Conservation (phyloP, 805 yeast species). For the Candida gorgasii region DNA sequence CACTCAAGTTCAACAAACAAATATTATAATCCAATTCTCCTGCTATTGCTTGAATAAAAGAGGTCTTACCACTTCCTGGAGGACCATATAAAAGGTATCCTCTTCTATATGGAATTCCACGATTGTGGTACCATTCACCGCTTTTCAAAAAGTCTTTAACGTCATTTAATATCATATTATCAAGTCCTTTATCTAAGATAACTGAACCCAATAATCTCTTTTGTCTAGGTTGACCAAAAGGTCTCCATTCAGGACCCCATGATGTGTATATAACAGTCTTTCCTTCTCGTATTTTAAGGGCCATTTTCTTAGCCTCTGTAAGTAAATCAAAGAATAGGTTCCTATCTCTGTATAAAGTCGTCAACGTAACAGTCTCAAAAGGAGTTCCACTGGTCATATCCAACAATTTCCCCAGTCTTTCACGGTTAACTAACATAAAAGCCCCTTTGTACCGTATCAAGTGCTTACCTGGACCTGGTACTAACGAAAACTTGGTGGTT, state of each 20-base stretch:
- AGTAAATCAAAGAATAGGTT: conserved; percentile 66
- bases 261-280: conserved; percentile 92
- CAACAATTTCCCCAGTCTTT: conserved; percentile 83
- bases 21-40: conserved; percentile 95
- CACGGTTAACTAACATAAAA: conserved; percentile 83
- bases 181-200: conserved; percentile 74
- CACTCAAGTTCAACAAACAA: conserved; percentile 88
- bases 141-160: conserved; percentile 76
- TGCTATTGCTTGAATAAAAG: conserved; percentile 94
- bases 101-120: conserved; percentile 97
- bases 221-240: conserved; percentile 92
- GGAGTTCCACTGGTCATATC: conserved; percentile 92
- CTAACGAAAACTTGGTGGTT: conserved; percentile 81
- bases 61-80: conserved; percentile 96
- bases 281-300: conserved; percentile 82
- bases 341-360: conserved; percentile 84
- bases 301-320: conserved; percentile 81
- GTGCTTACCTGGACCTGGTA: conserved; percentile 97
- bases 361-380: conserved; percentile 91
- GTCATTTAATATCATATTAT: conserved; percentile 65
- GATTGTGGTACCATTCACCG: conserved; percentile 88
- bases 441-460: conserved; percentile 83
- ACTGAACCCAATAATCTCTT: conserved; percentile 86
- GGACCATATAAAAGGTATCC: conserved; percentile 96
- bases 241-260: conserved; percentile 99